Conservation (phyloP, 148 eudicot genomes). For the Pouteria glomerata region DNA sequence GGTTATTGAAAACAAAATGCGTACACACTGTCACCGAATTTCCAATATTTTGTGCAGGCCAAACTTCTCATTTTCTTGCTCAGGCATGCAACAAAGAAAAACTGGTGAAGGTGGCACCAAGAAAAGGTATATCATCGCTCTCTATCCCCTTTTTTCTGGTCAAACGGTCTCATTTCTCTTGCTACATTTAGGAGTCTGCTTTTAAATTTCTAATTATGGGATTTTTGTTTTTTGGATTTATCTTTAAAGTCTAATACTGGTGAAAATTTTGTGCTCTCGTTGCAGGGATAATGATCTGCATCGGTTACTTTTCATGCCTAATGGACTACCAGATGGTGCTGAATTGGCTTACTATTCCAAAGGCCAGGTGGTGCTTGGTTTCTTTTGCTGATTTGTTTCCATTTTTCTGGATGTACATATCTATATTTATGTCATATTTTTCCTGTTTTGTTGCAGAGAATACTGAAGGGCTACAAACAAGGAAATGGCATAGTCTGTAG, state of each 20-base stretch:
- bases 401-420: neutral
- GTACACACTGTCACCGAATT: conserved; percentile 5
- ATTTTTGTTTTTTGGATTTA: conserved; percentile 7
- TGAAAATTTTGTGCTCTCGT: conserved; percentile 9
- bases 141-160: neutral
- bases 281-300: conserved; percentile 95
- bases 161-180: conserved; percentile 3
- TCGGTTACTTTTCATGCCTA: conserved; percentile 80
- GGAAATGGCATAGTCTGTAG: conserved; percentile 85
- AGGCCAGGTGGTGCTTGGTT: conserved; percentile 59
- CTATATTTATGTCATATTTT: neutral
- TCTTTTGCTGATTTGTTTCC: neutral
- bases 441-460: conserved; percentile 33
- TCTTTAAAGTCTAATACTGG: neutral
- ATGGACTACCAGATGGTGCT: conserved; percentile 94
- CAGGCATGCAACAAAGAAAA: conserved; percentile 31
- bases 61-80: conserved; percentile 25
- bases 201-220: conserved; percentile 8
- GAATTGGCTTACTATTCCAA: conserved; percentile 75
- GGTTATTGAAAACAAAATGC: neutral
- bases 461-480: conserved; percentile 78
- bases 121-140: conserved; percentile 44
- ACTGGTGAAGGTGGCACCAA: conserved; percentile 43
- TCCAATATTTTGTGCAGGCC: conserved; percentile 34
- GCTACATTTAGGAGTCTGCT: no score